Base-by-base conservation (phyloP, 2,329 filamentous ascomycete species). In the Coniella lustricola region DNA sequence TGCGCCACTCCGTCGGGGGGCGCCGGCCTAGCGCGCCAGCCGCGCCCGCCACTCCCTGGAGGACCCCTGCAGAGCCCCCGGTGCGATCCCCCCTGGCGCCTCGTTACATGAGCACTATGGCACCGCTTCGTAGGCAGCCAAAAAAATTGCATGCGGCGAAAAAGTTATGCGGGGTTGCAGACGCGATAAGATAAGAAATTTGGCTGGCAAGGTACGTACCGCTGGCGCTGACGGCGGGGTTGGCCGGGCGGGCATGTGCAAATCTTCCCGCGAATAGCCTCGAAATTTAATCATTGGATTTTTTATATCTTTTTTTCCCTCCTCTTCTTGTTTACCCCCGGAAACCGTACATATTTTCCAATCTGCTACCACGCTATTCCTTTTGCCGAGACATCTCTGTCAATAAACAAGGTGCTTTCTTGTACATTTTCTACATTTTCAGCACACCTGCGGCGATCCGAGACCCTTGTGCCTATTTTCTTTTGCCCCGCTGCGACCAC, bases 401-500 rank as follows among this genome's bases (percentile, higher is more conserved):
- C 25, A 29, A 10, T n/a, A n/a, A n/a, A n/a, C n/a, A 29, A 29
- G 5, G 25, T 33, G 29, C 17, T 18, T 31, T 3, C 16, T 20
- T 39, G 17, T 29, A 13, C 31, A 16, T 32, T 35, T 47, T 17
- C 20, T n/a, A 14, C 34, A 25, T n/a, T n/a, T n/a, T n/a, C n/a
- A n/a, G n/a, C n/a, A n/a, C n/a, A n/a, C n/a, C 47, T 47, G 50
- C 47, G 44, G 31, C 17, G 31, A 42, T 12, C 50, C 40, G 50
- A 53, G 50, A 50, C 44, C 43, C 16, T 16, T 31, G n/a, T 21
- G 18, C 25, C 31, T 33, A 12, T 7, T 29, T 32, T 49, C 46
- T n/a, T n/a, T n/a, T n/a, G n/a, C n/a, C n/a, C n/a, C n/a, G n/a
- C 44, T 48, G 50, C 50, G 47, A 43, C 43, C 51, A 41, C 41